Evolutionary conservation across 148 eudicot species (phyloP).

Genomic region (Salicornia ramosissima): DNA sequence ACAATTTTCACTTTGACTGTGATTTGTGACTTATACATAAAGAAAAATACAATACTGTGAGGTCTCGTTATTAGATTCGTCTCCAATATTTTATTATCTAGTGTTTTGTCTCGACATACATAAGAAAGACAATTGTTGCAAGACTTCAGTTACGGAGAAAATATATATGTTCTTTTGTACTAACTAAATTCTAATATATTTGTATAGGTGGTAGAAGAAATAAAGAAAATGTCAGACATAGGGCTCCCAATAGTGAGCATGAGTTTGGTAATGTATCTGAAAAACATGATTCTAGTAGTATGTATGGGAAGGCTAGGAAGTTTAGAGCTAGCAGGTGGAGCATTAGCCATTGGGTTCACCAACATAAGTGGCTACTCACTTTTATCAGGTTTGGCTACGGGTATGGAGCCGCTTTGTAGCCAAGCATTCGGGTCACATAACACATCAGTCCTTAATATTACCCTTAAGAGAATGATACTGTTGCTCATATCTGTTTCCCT

Average conservation of each 20-base stretch:
- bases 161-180: neutral
- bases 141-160: too few species aligned
- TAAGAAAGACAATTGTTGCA: too few species aligned
- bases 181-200: neutral
- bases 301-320: slow-evolving; percentile 83
- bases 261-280: slow-evolving; percentile 60
- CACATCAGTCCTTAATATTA: slow-evolving; percentile 37
- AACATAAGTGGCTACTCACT: slow-evolving; percentile 86
- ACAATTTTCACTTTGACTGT: too few species aligned
- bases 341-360: slow-evolving; percentile 85
- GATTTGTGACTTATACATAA: too few species aligned
- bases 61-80: too few species aligned
- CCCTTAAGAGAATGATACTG: slow-evolving; percentile 51
- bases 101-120: too few species aligned
- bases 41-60: too few species aligned
- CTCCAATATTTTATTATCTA: too few species aligned
- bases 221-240: slow-evolving; percentile 56
- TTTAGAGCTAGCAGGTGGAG: slow-evolving; percentile 81
- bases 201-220: slow-evolving; percentile 56
- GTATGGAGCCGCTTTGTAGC: slow-evolving; percentile 92
- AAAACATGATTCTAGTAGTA: slow-evolving; percentile 63
- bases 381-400: slow-evolving; percentile 75
- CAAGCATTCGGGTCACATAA: slow-evolving; percentile 78
- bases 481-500: slow-evolving; percentile 50
- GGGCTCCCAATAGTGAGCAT: slow-evolving; percentile 67